These are phyloP conservation scores for Gaillardinia entomophila DNA, from an alignment of 805 yeast genomes.

Conservation along the genomic window DNA sequence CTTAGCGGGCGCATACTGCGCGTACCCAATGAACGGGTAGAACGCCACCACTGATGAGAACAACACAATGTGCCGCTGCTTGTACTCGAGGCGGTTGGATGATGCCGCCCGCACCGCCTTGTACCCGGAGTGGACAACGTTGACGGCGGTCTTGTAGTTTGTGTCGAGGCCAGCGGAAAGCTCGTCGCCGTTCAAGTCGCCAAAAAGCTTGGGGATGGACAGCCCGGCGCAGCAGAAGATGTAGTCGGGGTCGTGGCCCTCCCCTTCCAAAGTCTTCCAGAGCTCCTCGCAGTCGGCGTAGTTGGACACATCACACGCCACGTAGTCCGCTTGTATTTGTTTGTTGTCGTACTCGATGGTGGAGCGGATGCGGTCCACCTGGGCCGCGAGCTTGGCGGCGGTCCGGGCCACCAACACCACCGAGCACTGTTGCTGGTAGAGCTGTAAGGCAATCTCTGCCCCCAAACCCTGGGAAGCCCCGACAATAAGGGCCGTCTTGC, in stretches of 20 bases:
- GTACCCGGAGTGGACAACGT: slow-evolving; percentile 60
- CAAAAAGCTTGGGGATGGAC: slow-evolving; percentile 71
- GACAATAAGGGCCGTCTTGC: slow-evolving; percentile 63
- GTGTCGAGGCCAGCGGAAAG: slow-evolving; percentile 55
- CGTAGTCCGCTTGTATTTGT: slow-evolving; percentile 26
- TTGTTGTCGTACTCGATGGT: not conserved
- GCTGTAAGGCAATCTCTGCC: slow-evolving; percentile 60
- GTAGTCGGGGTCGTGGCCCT: slow-evolving; percentile 53
- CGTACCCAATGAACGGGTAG: slow-evolving; percentile 87
- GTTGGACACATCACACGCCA: slow-evolving; percentile 60
- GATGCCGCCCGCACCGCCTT: slow-evolving; percentile 26
- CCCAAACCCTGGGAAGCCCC: slow-evolving; percentile 98
- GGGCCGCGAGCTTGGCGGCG: slow-evolving; percentile 46
- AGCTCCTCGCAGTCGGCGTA: slow-evolving; percentile 45
- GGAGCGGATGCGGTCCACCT: slow-evolving; percentile 39
- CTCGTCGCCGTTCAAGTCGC: slow-evolving; percentile 56
- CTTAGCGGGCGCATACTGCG: slow-evolving; percentile 85
- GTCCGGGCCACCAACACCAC: slow-evolving; percentile 79
- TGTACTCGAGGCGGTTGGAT: slow-evolving; percentile 6
- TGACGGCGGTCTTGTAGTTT: slow-evolving; percentile 72
- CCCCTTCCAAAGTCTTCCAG: slow-evolving; percentile 27
- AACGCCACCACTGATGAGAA: slow-evolving; percentile 74
- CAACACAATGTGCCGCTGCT: slow-evolving; percentile 53
- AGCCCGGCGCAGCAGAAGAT: slow-evolving; percentile 87
- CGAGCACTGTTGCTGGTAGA: slow-evolving; percentile 50